Base-by-base conservation (phyloP, 208 protist species). In the Vickermania ingenoplastis region DNA sequence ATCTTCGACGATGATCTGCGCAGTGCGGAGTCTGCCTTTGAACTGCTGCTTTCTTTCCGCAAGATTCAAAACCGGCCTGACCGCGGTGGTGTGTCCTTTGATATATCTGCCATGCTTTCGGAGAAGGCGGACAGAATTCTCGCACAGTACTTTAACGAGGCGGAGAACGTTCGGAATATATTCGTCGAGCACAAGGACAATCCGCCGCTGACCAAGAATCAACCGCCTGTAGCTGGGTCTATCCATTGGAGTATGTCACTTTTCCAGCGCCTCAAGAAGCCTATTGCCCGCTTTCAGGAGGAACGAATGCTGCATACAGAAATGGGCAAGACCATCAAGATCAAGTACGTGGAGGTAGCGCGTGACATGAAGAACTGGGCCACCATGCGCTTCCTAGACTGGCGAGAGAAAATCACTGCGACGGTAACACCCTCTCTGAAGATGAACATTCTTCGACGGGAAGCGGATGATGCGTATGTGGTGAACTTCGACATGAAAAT, bases 1-100 rank as follows among this genome's bases (percentile, higher is more conserved):
- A 97, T 96, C 50, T 99, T 99, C 76, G 93, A 97, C 68, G 86
- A 96, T 31, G 95, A 98, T 67, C 81, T 99, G 14, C 89, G 97
- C 51, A 98, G 92, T 59, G 94, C 97, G 4, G 96, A 99, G 73
- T 97, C 89, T 4, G 96, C 97, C 4, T 98, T 99, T 83, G 94
- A 97, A 56, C 76, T 99, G 31, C 77, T 99, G 26, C 80, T 97
- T 24, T 98, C 97, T 49, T 99, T 99, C 75, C 97, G 98, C 69
- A 75, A 82, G 41, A 94, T 99, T 58, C 76, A 87, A 55, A 86
- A 73, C 24, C 77, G 94, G 24, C 89, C 83, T 23, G 71, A 86
- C 55, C 83, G 81, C 30, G 76, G 62, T 31, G 83, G 79, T 49
- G 81, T 83, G 45, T 68, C 76, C 1, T 92, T 92, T 61, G 83